phyloP scores from a whole-genome alignment of 768 basidiomycete genomes.

The Boletus sp. region DNA sequence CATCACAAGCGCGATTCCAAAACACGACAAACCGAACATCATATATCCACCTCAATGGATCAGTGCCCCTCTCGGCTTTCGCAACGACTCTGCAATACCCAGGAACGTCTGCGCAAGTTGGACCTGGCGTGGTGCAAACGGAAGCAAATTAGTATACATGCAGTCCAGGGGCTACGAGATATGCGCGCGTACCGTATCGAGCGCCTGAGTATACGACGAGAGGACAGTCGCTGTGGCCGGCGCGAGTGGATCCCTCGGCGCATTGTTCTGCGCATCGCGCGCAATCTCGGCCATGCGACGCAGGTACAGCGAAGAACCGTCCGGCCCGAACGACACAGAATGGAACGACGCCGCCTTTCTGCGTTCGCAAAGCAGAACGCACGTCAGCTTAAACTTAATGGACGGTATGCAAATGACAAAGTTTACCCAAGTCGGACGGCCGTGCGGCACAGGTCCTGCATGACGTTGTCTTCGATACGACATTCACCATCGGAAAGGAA shows the following conservation, averaged over 20 bases:
- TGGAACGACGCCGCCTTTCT: conserved; percentile 60
- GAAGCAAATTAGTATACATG: background rate
- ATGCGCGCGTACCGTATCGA: conserved; percentile 42
- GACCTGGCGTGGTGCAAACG: conserved; percentile 35
- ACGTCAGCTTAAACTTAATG: background rate
- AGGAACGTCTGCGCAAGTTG: conserved; percentile 57
- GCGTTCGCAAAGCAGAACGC: background rate
- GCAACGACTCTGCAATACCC: conserved; percentile 53
- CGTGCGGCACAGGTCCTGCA: conserved; percentile 41
- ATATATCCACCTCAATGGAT: conserved; percentile 25
- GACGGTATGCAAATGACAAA: no score
- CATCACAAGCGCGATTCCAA: background rate
- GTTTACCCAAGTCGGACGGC: conserved; percentile 45
- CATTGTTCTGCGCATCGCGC: conserved; percentile 41
- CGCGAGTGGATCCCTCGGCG: conserved; percentile 38
- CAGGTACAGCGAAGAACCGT: conserved; percentile 25
- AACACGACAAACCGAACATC: background rate
- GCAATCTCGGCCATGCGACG: conserved; percentile 54
- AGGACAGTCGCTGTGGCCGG: conserved; percentile 32
- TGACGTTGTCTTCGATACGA: conserved; percentile 31
- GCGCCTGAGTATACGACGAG: conserved; percentile 49
- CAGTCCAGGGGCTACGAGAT: background rate
- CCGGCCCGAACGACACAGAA: conserved; percentile 51
- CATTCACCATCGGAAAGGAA: conserved; percentile 53
- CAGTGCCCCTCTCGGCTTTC: conserved; percentile 52